Percentiles rank a stretch among this genome's conserved stretches.
Evolutionary conservation across 192 early-diverging fungal genomes (phyloP).

Genomic region (Coemansia sp.): DNA sequence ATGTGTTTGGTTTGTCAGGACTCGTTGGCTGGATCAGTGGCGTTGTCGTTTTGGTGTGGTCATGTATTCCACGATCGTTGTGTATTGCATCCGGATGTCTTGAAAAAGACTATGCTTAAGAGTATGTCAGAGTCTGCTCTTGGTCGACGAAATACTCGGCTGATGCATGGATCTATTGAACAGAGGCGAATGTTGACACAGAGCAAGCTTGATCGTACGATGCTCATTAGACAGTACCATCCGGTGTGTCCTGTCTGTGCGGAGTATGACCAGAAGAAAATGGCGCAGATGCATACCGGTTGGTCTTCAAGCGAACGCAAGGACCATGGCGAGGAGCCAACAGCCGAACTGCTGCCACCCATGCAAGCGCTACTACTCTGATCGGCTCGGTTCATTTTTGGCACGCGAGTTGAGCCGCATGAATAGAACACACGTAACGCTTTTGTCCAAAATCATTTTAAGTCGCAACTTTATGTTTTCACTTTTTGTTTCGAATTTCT

Average conservation of each 20-base stretch:
- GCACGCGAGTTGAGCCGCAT: slow-evolving; percentile 14
- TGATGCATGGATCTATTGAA: slow-evolving; percentile 24
- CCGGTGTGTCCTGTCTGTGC: slow-evolving; percentile 45
- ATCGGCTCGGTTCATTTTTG: slow-evolving; percentile 12
- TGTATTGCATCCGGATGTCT: slow-evolving; percentile 65
- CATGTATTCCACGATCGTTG: slow-evolving; percentile 90
- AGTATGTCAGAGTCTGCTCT: background rate
- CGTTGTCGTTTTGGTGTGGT: slow-evolving; percentile 88
- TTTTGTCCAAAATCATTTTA: background rate
- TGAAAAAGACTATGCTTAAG: slow-evolving; percentile 37
- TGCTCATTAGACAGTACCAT: slow-evolving; percentile 34
- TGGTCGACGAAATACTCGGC: background rate
- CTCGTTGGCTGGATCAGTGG: slow-evolving; percentile 39
- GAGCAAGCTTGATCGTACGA: slow-evolving; percentile 47
- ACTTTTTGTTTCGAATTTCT: background rate
- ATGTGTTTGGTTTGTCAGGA: slow-evolving; percentile 42
- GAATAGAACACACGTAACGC: slow-evolving; percentile 26
- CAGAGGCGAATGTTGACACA: slow-evolving; percentile 37
- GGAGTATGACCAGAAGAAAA: slow-evolving; percentile 34
- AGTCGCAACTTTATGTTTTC: background rate
- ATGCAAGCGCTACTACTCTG: slow-evolving; percentile 36
- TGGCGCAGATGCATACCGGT: slow-evolving; percentile 24
- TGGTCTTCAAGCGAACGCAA: slow-evolving; percentile 42
- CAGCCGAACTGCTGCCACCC: slow-evolving; percentile 24
- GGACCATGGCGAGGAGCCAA: slow-evolving; percentile 14